Conservation (phyloP, 2,329 filamentous ascomycete genomes). For the Teratosphaeria epicoccoides region DNA sequence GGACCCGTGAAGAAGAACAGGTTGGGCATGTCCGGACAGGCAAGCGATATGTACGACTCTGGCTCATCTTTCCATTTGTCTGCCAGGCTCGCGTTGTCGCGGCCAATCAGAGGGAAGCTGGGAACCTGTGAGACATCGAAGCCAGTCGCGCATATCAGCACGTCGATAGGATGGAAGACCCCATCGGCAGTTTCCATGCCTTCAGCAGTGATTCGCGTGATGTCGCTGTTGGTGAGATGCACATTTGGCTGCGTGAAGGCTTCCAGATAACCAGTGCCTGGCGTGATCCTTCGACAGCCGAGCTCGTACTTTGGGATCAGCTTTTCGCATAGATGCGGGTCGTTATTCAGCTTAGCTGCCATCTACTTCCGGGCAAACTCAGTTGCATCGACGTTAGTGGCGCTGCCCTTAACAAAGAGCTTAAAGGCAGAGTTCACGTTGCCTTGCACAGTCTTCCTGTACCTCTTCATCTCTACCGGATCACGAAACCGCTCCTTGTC, state of each 20-base stretch:
- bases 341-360: constrained; percentile 40
- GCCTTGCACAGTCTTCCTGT: constrained; percentile 35
- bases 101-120: constrained; percentile 27
- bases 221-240: constrained; percentile 28
- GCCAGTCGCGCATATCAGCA: constrained; percentile 38
- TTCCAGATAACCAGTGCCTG: constrained; percentile 44
- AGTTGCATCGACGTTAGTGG: constrained; percentile 38
- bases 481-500: constrained; percentile 25
- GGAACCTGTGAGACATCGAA: constrained; percentile 29
- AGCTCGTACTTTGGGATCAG: constrained; percentile 35
- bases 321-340: constrained; percentile 45
- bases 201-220: constrained; percentile 26
- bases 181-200: constrained; percentile 32
- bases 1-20: constrained; percentile 20
- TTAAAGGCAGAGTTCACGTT: constrained; percentile 34
- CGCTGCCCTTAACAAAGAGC: constrained; percentile 34
- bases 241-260: constrained; percentile 39
- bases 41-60: constrained; percentile 19
- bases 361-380: constrained; percentile 44
- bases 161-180: constrained; percentile 28
- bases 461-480: constrained; percentile 31
- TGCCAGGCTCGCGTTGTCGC: constrained; percentile 20
- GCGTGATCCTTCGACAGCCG: constrained; percentile 40
- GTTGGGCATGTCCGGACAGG: constrained; percentile 23
- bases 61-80: constrained; percentile 20